Conservation (phyloP, 225 moss, liverwort and hornwort species). For the Neckera pumila region DNA sequence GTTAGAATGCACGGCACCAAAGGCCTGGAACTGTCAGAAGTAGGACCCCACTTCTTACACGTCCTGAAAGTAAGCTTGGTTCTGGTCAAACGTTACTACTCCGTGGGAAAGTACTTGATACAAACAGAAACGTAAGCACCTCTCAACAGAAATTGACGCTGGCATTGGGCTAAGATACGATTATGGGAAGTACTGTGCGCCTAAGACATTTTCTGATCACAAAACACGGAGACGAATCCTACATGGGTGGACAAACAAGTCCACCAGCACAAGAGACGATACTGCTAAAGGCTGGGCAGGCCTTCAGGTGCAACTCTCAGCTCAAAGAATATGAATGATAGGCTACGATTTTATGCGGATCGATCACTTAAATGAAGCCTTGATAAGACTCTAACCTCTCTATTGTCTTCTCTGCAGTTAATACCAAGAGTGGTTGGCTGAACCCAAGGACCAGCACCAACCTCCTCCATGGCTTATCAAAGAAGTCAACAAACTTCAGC, state of each 20-base stretch:
- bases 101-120: slow-evolving; percentile 35
- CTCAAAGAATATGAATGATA: neutral
- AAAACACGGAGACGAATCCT: slow-evolving; percentile 27
- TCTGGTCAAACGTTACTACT: slow-evolving; percentile 32
- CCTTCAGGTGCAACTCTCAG: slow-evolving; percentile 30
- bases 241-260: slow-evolving; percentile 46
- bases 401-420: slow-evolving; percentile 1
- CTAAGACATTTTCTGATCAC: slow-evolving; percentile 42
- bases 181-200: slow-evolving; percentile 53
- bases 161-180: slow-evolving; percentile 52
- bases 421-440: slow-evolving; percentile 49
- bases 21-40: neutral
- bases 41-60: slow-evolving; percentile 10
- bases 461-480: slow-evolving; percentile 50
- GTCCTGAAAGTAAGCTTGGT: slow-evolving; percentile 44
- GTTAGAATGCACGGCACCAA: neutral
- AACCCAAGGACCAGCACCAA: slow-evolving; percentile 37
- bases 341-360: neutral
- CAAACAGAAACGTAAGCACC: slow-evolving; percentile 11
- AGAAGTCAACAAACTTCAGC: slow-evolving; percentile 35
- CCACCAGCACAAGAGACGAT: slow-evolving; percentile 30
- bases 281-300: slow-evolving; percentile 49
- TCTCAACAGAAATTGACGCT: slow-evolving; percentile 2
- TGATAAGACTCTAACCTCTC: neutral
- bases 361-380: neutral